A percentile compares a stretch with the other conserved stretches of the same genome.
phyloP scores from a whole-genome alignment of 2,329 filamentous ascomycete species.

The Madurella fahalii region DNA sequence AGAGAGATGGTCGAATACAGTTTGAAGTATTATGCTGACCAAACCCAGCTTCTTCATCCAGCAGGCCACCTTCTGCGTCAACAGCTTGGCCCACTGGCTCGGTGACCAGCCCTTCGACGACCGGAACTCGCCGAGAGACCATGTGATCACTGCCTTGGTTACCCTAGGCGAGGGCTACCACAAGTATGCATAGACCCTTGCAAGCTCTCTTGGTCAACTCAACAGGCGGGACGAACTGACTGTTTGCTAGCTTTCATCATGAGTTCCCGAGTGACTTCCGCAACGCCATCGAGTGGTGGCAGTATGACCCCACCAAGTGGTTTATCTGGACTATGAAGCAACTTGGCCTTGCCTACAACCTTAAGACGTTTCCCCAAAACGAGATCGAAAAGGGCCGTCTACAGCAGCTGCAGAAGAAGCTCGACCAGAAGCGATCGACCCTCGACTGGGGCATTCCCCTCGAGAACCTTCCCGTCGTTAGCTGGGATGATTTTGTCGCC shows the following conservation, averaged over 20 bases:
- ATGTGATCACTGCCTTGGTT: slow-evolving; percentile 78
- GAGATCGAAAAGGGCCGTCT: slow-evolving; percentile 90
- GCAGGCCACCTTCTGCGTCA: slow-evolving; percentile 91
- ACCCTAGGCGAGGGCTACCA: slow-evolving; percentile 85
- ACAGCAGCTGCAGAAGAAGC: slow-evolving; percentile 88
- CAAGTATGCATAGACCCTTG: slow-evolving; percentile 43
- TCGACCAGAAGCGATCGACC: slow-evolving; percentile 76
- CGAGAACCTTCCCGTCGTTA: slow-evolving; percentile 78
- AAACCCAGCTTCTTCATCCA: slow-evolving; percentile 67
- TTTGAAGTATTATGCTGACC: not conserved
- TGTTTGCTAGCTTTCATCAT: slow-evolving; percentile 65
- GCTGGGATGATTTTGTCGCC: slow-evolving; percentile 81
- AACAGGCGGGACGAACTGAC: not conserved
- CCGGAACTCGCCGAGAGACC: slow-evolving; percentile 85
- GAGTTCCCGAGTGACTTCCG: slow-evolving; percentile 92
- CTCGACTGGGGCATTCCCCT: slow-evolving; percentile 86
- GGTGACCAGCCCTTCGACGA: slow-evolving; percentile 91
- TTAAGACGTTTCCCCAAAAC: slow-evolving; percentile 88
- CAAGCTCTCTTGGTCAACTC: not conserved
- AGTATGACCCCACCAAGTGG: slow-evolving; percentile 93
- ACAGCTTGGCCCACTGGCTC: slow-evolving; percentile 86
- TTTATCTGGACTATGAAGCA: slow-evolving; percentile 80
- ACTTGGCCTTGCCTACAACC: slow-evolving; percentile 76
- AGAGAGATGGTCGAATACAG: too few species aligned
- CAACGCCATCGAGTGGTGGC: slow-evolving; percentile 85